These are phyloP conservation scores for Stephania yunnanensis DNA, from an alignment of 164 flowering plant genomes.

Conservation along the genomic window DNA sequence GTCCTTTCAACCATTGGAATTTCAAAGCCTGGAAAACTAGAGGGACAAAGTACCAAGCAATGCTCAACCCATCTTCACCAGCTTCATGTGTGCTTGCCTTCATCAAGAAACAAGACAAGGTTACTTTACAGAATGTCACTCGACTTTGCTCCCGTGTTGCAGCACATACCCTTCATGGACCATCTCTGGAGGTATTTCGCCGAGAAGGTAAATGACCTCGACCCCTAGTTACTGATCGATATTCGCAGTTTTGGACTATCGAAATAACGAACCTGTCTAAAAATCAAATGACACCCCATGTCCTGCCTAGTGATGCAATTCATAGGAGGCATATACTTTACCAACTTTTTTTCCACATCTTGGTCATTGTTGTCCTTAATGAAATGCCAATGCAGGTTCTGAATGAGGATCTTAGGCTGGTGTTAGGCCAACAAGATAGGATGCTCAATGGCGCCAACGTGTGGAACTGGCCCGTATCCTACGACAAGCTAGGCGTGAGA, in stretches of 20 bases:
- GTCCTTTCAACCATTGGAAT: constrained; percentile 94
- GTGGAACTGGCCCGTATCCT: constrained; percentile 87
- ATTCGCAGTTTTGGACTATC: not conserved
- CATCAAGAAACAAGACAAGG: constrained; percentile 72
- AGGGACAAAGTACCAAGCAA: constrained; percentile 73
- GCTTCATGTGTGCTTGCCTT: constrained; percentile 91
- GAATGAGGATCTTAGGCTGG: constrained; percentile 91
- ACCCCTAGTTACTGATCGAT: not conserved
- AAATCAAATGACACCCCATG: not conserved
- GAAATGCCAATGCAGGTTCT: constrained; percentile 47
- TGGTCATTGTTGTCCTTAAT: no score
- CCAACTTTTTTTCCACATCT: no score
- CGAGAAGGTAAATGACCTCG: constrained; percentile 56
- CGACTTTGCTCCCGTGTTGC: constrained; percentile 82
- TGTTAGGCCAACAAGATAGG: constrained; percentile 87
- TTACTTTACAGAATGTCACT: constrained; percentile 92
- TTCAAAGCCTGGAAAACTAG: constrained; percentile 93
- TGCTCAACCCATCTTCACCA: constrained; percentile 94
- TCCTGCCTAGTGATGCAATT: no score
- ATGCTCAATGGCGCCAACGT: constrained; percentile 85
- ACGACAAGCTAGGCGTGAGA: constrained; percentile 92
- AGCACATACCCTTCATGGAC: constrained; percentile 82
- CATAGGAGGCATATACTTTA: no score
- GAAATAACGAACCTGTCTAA: not conserved
- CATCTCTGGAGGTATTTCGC: constrained; percentile 88